phyloP scores from a whole-genome alignment of 2,329 filamentous ascomycete species.

The Hypomyces perniciosus region DNA sequence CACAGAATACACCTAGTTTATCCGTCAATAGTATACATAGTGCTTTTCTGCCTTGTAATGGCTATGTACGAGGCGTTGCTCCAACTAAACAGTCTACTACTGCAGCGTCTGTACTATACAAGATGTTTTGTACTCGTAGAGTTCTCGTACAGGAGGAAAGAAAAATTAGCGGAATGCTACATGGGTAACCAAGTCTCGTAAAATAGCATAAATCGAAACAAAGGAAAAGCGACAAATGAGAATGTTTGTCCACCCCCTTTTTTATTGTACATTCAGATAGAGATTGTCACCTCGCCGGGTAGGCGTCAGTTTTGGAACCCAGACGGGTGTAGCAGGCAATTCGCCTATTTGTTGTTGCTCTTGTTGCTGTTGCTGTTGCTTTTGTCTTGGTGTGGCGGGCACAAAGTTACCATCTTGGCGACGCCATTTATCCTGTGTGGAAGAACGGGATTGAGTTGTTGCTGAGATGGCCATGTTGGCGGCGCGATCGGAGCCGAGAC shows the following conservation, averaged over 20 bases:
- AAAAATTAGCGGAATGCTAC: slow-evolving; percentile 1
- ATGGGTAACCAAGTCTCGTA: not conserved
- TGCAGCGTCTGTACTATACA: slow-evolving; percentile 3
- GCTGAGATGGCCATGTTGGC: slow-evolving; percentile 37
- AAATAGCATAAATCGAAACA: not conserved
- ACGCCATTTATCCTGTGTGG: slow-evolving; percentile 15
- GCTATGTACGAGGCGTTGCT: not conserved
- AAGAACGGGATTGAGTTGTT: slow-evolving; percentile 15
- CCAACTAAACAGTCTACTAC: not conserved
- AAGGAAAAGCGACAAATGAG: not conserved
- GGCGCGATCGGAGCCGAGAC: slow-evolving; percentile 44
- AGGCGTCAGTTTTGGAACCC: slow-evolving; percentile 58
- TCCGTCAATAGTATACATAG: slow-evolving; percentile 18
- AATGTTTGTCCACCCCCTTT: too few species aligned
- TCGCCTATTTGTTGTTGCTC: not conserved
- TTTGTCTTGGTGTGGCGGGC: not conserved
- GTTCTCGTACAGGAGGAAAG: not conserved
- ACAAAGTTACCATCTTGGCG: not conserved
- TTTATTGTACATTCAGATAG: slow-evolving; percentile 49
- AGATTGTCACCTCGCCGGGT: slow-evolving; percentile 61
- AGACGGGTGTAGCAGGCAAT: slow-evolving; percentile 20
- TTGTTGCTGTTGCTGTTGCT: not conserved
- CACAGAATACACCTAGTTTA: slow-evolving; percentile 14
- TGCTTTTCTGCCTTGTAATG: not conserved
- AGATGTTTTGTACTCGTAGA: not conserved